Evolutionary conservation across 148 eudicot species (phyloP).

Genomic region (Gaultheria prostrata): DNA sequence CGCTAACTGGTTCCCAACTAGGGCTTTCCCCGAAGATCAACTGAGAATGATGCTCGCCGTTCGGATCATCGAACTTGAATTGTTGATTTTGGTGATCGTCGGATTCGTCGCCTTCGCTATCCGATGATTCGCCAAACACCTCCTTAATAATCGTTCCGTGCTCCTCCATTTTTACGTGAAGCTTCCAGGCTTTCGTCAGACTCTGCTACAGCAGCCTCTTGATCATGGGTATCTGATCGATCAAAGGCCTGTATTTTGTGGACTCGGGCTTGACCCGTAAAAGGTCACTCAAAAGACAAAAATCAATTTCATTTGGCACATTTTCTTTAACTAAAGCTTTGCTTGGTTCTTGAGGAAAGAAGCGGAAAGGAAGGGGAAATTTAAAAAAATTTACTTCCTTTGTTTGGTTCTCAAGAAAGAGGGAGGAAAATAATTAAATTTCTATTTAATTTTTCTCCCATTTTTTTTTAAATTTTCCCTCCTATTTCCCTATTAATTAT

Average conservation of each 20-base stretch:
- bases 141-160: slow-evolving; percentile 40
- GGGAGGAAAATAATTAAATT: too few species aligned
- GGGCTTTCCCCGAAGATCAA: slow-evolving; percentile 25
- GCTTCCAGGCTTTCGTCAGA: neutral
- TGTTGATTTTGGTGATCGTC: slow-evolving; percentile 11
- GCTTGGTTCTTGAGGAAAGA: too few species aligned
- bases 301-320: too few species aligned
- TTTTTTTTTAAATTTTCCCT: too few species aligned
- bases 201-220: neutral
- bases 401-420: too few species aligned
- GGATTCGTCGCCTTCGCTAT: slow-evolving; percentile 30
- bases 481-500: too few species aligned
- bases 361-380: too few species aligned
- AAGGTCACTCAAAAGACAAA: too few species aligned
- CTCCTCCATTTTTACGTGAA: slow-evolving; percentile 27
- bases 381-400: too few species aligned
- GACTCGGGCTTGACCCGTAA: too few species aligned
- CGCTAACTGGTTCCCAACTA: slow-evolving; percentile 41
- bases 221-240: neutral
- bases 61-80: neutral
- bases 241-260: neutral
- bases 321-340: too few species aligned
- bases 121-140: slow-evolving; percentile 75
- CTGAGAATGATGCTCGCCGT: neutral
- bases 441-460: too few species aligned